Conservation (phyloP, 2,329 filamentous ascomycete species). For the Magnaporthiopsis rhizophila region DNA sequence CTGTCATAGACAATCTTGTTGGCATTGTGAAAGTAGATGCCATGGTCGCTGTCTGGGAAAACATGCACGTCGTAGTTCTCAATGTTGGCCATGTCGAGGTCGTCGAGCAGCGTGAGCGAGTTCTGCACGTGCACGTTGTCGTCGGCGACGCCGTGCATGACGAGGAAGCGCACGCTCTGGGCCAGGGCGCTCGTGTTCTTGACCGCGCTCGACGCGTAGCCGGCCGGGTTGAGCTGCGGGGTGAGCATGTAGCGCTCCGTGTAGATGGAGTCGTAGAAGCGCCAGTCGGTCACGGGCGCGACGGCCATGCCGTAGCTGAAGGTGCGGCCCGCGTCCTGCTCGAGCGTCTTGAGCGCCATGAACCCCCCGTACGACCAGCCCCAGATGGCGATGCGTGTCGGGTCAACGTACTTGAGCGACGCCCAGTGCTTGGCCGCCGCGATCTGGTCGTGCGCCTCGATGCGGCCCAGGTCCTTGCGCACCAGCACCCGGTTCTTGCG, state of each 20-base stretch:
- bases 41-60: slow-evolving; percentile 93
- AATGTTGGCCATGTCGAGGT: slow-evolving; percentile 69
- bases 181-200: slow-evolving; percentile 65
- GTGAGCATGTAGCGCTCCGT: slow-evolving; percentile 97
- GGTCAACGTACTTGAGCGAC: slow-evolving; percentile 73
- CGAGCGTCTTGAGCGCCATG: slow-evolving; percentile 88
- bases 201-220: slow-evolving; percentile 71
- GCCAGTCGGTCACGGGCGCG: slow-evolving; percentile 97
- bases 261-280: slow-evolving; percentile 90
- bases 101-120: slow-evolving; percentile 78
- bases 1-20: slow-evolving; percentile 88
- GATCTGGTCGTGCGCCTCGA: slow-evolving; percentile 87
- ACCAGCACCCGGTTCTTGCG: slow-evolving; percentile 75
- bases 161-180: slow-evolving; percentile 74
- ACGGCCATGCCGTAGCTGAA: slow-evolving; percentile 98
- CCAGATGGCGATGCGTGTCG: slow-evolving; percentile 82
- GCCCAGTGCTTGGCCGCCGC: slow-evolving; percentile 80
- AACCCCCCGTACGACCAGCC: slow-evolving; percentile 98
- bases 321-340: slow-evolving; percentile 79
- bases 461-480: slow-evolving; percentile 74
- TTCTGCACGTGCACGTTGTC: slow-evolving; percentile 99
- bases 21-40: slow-evolving; percentile 90
- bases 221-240: slow-evolving; percentile 69
- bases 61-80: slow-evolving; percentile 96
- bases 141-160: slow-evolving; percentile 95